Evolutionary conservation across 257 asterid genomes (phyloP).

Genomic region (Asclepias syriaca): DNA sequence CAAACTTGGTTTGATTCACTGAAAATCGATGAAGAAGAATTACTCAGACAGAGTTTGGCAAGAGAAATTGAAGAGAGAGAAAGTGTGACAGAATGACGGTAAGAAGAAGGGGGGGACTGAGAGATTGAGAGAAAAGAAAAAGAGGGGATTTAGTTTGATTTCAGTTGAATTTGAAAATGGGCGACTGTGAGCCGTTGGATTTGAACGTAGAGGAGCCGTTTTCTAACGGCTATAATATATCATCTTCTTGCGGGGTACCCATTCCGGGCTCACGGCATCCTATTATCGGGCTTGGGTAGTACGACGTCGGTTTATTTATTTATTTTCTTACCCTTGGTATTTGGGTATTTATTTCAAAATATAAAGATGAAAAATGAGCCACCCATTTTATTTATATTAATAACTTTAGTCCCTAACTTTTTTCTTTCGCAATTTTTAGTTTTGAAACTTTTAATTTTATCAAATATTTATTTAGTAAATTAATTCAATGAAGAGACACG

Average conservation of each 20-base stretch:
- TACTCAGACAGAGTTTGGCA: background rate
- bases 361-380: too few species aligned
- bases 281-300: background rate
- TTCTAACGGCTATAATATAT: constrained; percentile 18
- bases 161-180: constrained; percentile 14
- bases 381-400: too few species aligned
- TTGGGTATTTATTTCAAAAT: too few species aligned
- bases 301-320: too few species aligned
- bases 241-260: background rate
- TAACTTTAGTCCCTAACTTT: too few species aligned
- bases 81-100: constrained; percentile 8
- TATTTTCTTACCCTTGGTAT: too few species aligned
- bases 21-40: constrained; percentile 4
- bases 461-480: too few species aligned
- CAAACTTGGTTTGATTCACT: background rate
- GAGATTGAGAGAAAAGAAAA: background rate
- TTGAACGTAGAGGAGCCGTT: background rate
- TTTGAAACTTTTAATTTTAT: too few species aligned
- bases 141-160: constrained; percentile 7
- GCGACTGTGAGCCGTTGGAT: constrained; percentile 16
- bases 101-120: constrained; percentile 10
- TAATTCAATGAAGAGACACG: too few species aligned
- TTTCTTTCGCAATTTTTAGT: too few species aligned
- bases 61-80: constrained; percentile 14
- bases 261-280: background rate